These are phyloP conservation scores for Collybia nuda DNA, from an alignment of 768 basidiomycete genomes.

Conservation along the genomic window DNA sequence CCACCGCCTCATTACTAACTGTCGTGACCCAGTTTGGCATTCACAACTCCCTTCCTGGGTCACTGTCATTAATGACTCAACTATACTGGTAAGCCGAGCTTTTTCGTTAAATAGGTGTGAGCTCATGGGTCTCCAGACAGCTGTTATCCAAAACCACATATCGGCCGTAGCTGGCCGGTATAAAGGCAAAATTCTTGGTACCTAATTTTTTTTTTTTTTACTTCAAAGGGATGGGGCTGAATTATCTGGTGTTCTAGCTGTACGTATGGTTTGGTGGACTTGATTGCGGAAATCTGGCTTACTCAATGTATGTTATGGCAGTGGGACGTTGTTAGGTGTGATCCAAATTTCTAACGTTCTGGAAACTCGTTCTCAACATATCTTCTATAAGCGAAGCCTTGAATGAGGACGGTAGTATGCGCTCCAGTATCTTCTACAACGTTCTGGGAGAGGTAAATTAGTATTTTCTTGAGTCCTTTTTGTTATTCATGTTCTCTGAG, in stretches of 20 bases:
- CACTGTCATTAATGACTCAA: slow-evolving; percentile 27
- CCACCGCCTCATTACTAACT: neutral
- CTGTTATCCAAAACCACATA: slow-evolving; percentile 39
- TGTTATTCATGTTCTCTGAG: slow-evolving; percentile 9
- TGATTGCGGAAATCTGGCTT: neutral
- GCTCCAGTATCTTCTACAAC: slow-evolving; percentile 39
- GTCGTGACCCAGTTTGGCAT: slow-evolving; percentile 17
- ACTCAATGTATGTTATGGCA: neutral
- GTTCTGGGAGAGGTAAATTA: slow-evolving; percentile 32
- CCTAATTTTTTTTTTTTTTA: neutral
- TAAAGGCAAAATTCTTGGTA: slow-evolving; percentile 34
- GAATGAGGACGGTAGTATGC: slow-evolving; percentile 42
- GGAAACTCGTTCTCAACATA: neutral
- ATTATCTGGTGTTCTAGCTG: too few species aligned
- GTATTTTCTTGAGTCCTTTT: neutral
- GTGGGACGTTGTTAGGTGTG: slow-evolving; percentile 39
- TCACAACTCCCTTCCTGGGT: slow-evolving; percentile 37
- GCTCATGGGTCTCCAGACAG: slow-evolving; percentile 17
- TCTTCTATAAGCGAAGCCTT: slow-evolving; percentile 38
- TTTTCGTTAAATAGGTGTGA: neutral
- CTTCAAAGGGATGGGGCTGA: neutral
- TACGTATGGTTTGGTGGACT: neutral
- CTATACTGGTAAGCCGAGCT: slow-evolving; percentile 22
- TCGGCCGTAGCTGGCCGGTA: slow-evolving; percentile 33
- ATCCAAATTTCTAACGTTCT: neutral